Base-by-base conservation (phyloP, 2,329 filamentous ascomycete genomes). In the Elsinoe australis region DNA sequence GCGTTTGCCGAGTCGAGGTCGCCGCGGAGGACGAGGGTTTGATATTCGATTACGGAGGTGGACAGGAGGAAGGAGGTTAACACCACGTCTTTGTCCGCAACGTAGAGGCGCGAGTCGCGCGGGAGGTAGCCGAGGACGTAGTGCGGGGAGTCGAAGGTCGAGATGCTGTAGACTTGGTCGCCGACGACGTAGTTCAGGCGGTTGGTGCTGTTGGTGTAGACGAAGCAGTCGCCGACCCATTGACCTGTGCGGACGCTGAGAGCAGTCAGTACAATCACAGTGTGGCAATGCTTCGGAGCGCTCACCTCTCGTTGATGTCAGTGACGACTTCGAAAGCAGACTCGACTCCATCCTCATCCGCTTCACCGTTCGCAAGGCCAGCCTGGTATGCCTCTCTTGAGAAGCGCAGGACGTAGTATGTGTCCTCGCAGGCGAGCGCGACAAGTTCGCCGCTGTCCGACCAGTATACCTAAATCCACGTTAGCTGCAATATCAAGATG, bases 201-300 rank as follows among this genome's bases (percentile, higher is more conserved):
- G 74, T 96, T 95, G 7, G 89, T 94, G 65, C 78, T 85, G 74
- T 94, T 96, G 49, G 92, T 95, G 76, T 96, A 98, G 65, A 96
- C 89, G 75, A 98, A 95, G 72, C 90, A 95, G 71, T 98, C 92
- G 53, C 92, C 92, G 50, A 98, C 86, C 92, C 92, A 98, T 71
- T 94, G 86, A 58, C 90, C 92, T 15, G 90, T 95, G 55, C 87
- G 85, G 45, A 96, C 88, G 54, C 83, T 87, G 53, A 48, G 15
- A 26, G 21, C 9, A 33, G 28, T 29, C 19, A 45, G 41, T 39
- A 18, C 17, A 28, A 12, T 4, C 18, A n/a, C 15, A 12, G 8
- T n/a, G 3, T 32, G 21, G 15, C 9, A 3, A 47, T 14, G 5
- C 15, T 15, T 14, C 5, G 12, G 17, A 18, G 26, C 6, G 12